Percentiles rank a stretch among this genome's conserved stretches.
Conservation (phyloP, 805 yeast species). For the Yamadazyma ubonensis region DNA sequence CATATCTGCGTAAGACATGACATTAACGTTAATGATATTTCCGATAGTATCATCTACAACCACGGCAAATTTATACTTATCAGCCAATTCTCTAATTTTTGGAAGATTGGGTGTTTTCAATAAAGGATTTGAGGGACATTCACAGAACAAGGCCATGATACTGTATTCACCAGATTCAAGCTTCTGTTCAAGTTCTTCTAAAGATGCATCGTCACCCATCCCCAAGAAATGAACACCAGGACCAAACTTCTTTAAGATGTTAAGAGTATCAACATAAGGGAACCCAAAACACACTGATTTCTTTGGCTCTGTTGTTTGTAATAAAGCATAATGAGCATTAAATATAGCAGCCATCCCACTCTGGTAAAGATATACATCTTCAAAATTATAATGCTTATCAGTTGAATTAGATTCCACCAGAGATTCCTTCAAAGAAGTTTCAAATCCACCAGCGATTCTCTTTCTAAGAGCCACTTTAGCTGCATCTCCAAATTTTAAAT, state of each 20-base stretch:
- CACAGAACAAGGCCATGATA: slow-evolving; percentile 81
- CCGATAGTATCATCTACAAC: slow-evolving; percentile 95
- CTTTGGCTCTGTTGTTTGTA: slow-evolving; percentile 30
- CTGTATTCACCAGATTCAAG: slow-evolving; percentile 55
- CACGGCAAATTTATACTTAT: slow-evolving; percentile 69
- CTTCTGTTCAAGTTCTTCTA: slow-evolving; percentile 61
- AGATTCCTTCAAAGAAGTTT: slow-evolving; percentile 31
- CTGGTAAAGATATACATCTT: slow-evolving; percentile 81
- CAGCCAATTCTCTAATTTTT: slow-evolving; percentile 63
- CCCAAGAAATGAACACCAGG: slow-evolving; percentile 88
- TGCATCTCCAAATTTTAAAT: slow-evolving; percentile 67
- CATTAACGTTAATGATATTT: slow-evolving; percentile 80
- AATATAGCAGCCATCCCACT: slow-evolving; percentile 93
- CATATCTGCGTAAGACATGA: slow-evolving; percentile 80
- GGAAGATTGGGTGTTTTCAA: slow-evolving; percentile 77
- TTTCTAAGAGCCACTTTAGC: slow-evolving; percentile 74
- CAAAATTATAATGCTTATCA: slow-evolving; percentile 32
- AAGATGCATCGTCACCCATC: slow-evolving; percentile 69
- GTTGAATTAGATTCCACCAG: slow-evolving; percentile 21
- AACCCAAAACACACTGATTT: slow-evolving; percentile 94
- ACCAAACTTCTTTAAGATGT: slow-evolving; percentile 84
- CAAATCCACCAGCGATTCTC: slow-evolving; percentile 70
- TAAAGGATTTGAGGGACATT: slow-evolving; percentile 94
- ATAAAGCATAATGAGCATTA: slow-evolving; percentile 65
- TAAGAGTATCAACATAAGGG: slow-evolving; percentile 91